These are phyloP conservation scores for Neckera pumila DNA, from an alignment of 225 moss, liverwort and hornwort genomes.

Conservation along the genomic window DNA sequence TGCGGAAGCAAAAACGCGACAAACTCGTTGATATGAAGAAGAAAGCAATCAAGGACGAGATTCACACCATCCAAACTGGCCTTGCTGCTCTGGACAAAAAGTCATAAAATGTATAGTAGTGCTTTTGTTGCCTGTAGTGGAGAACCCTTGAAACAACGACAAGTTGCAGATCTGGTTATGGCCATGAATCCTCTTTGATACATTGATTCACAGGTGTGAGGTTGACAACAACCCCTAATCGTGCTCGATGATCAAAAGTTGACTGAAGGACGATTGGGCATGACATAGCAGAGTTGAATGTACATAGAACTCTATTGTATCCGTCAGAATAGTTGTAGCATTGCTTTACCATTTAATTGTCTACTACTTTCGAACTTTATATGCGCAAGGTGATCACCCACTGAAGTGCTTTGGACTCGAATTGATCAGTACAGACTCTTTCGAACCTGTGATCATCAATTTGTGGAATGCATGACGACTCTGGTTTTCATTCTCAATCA, in stretches of 20 bases:
- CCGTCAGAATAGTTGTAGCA: background rate
- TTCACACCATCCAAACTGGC: constrained; percentile 50
- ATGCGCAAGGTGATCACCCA: background rate
- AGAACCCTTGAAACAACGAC: background rate
- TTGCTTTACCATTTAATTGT: background rate
- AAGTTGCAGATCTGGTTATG: background rate
- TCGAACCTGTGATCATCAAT: background rate
- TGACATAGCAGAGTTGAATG: constrained; percentile 3
- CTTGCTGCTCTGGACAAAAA: constrained; percentile 48
- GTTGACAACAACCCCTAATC: background rate
- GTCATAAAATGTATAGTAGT: background rate
- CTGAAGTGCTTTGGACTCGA: background rate
- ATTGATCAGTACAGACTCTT: background rate
- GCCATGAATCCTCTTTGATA: background rate
- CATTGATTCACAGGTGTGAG: background rate
- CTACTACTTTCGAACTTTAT: background rate
- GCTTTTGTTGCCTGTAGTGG: background rate
- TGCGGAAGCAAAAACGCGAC: constrained; percentile 66
- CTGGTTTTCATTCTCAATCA: background rate
- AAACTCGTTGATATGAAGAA: constrained; percentile 76
- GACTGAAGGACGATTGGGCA: background rate
- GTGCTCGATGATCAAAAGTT: background rate
- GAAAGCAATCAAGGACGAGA: constrained; percentile 69
- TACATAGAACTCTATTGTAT: constrained; percentile 3
- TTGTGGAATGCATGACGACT: background rate